Base-by-base conservation (phyloP, 2,329 filamentous ascomycete species). In the Piedraia hortae region DNA sequence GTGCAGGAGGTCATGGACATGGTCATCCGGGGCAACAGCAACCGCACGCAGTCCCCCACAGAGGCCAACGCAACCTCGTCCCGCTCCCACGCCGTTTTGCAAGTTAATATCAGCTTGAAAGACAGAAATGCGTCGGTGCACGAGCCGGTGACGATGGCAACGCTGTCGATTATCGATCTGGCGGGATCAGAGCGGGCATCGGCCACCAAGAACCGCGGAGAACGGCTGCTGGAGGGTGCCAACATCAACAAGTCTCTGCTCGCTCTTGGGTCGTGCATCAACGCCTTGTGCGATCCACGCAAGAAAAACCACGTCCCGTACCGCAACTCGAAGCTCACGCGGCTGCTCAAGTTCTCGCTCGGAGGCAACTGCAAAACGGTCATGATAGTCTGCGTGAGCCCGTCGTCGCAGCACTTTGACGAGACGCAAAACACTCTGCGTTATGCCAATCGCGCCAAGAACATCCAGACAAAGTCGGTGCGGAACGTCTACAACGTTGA, bases 191-290 rank as follows among this genome's bases (percentile, higher is more conserved):
- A 97, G 47, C 66, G 85, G 35, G 85, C 85, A 2, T 91, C 80
- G 26, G 85, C 80, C 12, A 97, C 85, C 10, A 90, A 91, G 51
- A 97, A 97, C 45, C 59, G 85, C 24, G 85, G 85, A 25, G 82
- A 90, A 42, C 61, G 85, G 16, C 52, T 97, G 16, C 56, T 80
- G 8, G 85, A 97, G 46, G 85, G 85, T 31, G 85, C 85, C 36
- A 97, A 97, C 47, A 97, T 97, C 61, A 97, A 97, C 62, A 91
- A 93, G 42, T 97, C 85, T 2, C 57, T 97, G 3, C 63, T 97
- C 9, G 82, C 85, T 0, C 53, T 97, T 5, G 85, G 85, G 29
- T 82, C 82, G 46, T 97, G 85, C 49, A 97, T 97, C 56, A 97
- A 97, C 37, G 88, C 85, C 4, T 64, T 97, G 9, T 97, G 85